phyloP scores from a whole-genome alignment of 1,284 basidiomycete genomes.

The Malassezia brasiliensis region DNA sequence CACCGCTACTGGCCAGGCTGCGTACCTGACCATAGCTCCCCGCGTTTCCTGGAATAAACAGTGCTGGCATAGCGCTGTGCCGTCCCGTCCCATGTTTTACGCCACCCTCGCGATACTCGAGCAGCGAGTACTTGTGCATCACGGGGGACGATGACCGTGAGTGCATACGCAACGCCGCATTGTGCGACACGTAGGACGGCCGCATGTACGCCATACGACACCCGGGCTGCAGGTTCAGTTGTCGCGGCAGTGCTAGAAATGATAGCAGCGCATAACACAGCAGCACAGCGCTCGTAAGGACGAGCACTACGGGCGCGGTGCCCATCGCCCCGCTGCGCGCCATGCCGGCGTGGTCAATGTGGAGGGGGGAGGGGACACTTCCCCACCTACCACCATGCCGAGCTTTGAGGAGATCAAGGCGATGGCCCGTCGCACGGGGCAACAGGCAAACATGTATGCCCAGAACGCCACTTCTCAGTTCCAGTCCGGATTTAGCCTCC shows the following conservation, averaged over 20 bases:
- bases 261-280: slow-evolving; percentile 20
- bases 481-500: slow-evolving; percentile 40
- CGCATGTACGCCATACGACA: slow-evolving; percentile 98
- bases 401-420: slow-evolving; percentile 69
- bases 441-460: slow-evolving; percentile 56
- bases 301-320: not conserved
- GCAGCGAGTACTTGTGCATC: slow-evolving; percentile 67
- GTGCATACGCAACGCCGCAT: slow-evolving; percentile 49
- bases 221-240: slow-evolving; percentile 38
- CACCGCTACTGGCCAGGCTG: slow-evolving; percentile 82
- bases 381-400: slow-evolving; percentile 43
- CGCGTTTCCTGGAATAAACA: slow-evolving; percentile 95
- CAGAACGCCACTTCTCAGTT: slow-evolving; percentile 30
- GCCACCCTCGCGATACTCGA: slow-evolving; percentile 69
- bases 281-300: not conserved
- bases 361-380: not conserved
- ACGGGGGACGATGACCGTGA: slow-evolving; percentile 58
- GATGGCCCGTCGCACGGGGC: slow-evolving; percentile 68
- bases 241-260: slow-evolving; percentile 23
- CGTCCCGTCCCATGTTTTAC: not conserved
- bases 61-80: slow-evolving; percentile 56
- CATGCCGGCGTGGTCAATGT: not conserved
- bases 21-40: slow-evolving; percentile 88
- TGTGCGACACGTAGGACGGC: slow-evolving; percentile 66
- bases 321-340: not conserved